Conservation (phyloP, 2,329 filamentous ascomycete genomes). For the Bipolaris gigantea region DNA sequence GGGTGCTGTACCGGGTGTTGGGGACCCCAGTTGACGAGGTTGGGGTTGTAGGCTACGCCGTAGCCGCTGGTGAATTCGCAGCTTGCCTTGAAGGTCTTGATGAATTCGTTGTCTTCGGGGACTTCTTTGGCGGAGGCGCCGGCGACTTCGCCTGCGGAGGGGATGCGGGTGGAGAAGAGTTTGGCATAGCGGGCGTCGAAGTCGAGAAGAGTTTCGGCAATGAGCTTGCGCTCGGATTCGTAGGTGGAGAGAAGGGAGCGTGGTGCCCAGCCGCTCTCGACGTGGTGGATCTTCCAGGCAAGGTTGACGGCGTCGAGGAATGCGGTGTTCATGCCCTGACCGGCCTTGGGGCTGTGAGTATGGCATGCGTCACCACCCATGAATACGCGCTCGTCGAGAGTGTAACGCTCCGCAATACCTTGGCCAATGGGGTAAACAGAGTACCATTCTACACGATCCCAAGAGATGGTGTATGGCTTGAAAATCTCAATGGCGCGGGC, state of each 20-base stretch:
- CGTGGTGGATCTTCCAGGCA: conserved; percentile 94
- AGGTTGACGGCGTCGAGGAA: conserved; percentile 75
- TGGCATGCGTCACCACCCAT: conserved; percentile 68
- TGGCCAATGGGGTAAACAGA: conserved; percentile 68
- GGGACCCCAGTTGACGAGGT: conserved; percentile 80
- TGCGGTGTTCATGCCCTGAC: conserved; percentile 66
- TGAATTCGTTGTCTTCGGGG: conserved; percentile 70
- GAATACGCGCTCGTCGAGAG: conserved; percentile 65
- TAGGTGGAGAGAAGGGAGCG: conserved; percentile 80
- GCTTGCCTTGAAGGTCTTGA: conserved; percentile 85
- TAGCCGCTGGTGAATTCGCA: conserved; percentile 94
- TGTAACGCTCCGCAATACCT: conserved; percentile 66
- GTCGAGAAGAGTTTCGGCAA: conserved; percentile 79
- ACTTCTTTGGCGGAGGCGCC: conserved; percentile 54
- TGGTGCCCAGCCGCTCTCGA: conserved; percentile 78
- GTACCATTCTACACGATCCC: conserved; percentile 68
- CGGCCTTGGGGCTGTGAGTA: conserved; percentile 65
- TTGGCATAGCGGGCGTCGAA: conserved; percentile 91
- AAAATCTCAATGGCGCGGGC: conserved; percentile 60
- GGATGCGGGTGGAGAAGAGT: conserved; percentile 79
- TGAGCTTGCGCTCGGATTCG: conserved; percentile 79
- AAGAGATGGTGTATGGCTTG: conserved; percentile 62
- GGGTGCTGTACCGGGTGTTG: conserved; percentile 70
- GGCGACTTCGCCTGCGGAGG: conserved; percentile 71
- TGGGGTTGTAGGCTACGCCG: conserved; percentile 81